phyloP scores from a whole-genome alignment of 2,329 filamentous ascomycete genomes.

The Curvularia sp. region DNA sequence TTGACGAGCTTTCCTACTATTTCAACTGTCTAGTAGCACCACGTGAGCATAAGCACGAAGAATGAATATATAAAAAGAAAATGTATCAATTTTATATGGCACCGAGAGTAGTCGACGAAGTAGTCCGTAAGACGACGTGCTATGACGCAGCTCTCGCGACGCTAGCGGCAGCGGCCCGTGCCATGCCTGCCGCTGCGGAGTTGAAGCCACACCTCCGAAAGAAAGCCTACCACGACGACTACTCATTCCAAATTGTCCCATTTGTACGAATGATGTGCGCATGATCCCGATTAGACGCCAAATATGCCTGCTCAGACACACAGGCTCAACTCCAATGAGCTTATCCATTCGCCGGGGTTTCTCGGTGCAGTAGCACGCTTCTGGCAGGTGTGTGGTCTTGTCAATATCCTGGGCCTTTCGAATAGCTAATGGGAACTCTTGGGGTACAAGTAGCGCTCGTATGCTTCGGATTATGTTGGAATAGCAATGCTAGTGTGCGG shows the following conservation, averaged over 20 bases:
- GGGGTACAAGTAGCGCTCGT: conserved; percentile 68
- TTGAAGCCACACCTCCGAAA: conserved; percentile 31
- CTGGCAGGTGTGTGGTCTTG: conserved; percentile 52
- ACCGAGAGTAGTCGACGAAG: background rate
- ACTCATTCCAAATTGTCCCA: background rate
- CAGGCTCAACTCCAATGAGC: conserved; percentile 33
- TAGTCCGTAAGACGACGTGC: background rate
- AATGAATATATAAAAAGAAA: background rate
- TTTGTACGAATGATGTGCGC: conserved; percentile 18
- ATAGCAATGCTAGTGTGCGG: conserved; percentile 72
- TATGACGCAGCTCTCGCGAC: background rate
- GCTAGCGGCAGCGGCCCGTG: conserved; percentile 2
- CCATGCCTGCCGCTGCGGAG: conserved; percentile 28
- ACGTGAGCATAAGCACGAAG: background rate
- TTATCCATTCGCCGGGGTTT: conserved; percentile 48
- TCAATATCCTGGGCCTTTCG: background rate
- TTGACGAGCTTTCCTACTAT: conserved; percentile 36
- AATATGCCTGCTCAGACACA: conserved; percentile 43
- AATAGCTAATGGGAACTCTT: background rate
- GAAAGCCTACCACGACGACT: background rate
- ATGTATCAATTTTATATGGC: no score
- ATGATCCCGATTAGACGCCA: conserved; percentile 17
- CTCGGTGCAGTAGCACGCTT: conserved; percentile 59
- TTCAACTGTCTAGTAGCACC: background rate
- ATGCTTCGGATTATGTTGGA: conserved; percentile 87